These are phyloP conservation scores for Colletotrichum sp. DNA, from an alignment of 2,329 filamentous ascomycete species.

Conservation along the genomic window DNA sequence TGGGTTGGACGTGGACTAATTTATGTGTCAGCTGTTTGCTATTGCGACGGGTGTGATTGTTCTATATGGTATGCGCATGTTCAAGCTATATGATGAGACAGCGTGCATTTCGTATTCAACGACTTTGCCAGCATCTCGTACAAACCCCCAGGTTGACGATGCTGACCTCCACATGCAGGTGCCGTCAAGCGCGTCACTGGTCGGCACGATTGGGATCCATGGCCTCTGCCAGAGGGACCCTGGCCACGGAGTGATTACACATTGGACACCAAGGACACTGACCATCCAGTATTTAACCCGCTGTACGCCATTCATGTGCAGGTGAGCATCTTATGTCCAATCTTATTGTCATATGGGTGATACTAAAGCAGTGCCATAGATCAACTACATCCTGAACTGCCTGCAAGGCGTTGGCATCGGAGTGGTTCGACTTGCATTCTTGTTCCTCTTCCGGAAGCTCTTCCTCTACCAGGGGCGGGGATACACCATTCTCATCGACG, in stretches of 20 bases:
- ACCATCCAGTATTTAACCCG: not conserved
- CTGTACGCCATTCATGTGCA: not conserved
- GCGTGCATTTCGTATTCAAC: not conserved
- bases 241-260: not conserved
- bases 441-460: constrained; percentile 5
- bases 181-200: not conserved
- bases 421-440: not conserved
- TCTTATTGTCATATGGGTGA: not conserved
- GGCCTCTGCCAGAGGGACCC: not conserved
- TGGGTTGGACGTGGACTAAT: not conserved
- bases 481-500: not conserved
- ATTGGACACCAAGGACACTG: not conserved
- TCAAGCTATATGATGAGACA: not conserved
- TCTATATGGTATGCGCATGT: not conserved
- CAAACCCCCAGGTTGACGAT: not conserved
- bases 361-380: not conserved
- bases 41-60: not conserved
- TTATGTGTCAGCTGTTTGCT: not conserved
- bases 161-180: not conserved
- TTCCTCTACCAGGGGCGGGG: not conserved
- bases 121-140: not conserved
- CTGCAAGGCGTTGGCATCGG: not conserved
- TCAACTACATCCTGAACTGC: not conserved
- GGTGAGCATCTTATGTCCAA: not conserved
- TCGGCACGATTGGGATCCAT: constrained; percentile 11